Percentiles rank a stretch among this genome's conserved stretches.
These are phyloP conservation scores for Zygosaccharomyces pseudorouxii DNA, from an alignment of 805 yeast genomes.

Conservation along the genomic window DNA sequence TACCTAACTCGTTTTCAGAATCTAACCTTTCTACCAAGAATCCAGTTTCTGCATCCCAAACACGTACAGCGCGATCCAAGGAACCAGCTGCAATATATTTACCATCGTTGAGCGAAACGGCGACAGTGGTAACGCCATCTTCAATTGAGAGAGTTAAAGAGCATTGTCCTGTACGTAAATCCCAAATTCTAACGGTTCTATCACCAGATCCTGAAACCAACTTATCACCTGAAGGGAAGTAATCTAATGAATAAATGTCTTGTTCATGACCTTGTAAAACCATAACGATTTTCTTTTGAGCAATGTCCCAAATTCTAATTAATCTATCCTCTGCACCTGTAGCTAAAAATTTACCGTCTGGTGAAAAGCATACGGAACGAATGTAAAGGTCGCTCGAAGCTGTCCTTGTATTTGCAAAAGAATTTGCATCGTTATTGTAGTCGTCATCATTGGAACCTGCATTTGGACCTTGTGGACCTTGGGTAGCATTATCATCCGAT, in stretches of 20 bases:
- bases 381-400: constrained; percentile 78
- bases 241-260: constrained; percentile 93
- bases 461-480: constrained; percentile 8
- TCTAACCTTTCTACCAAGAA: constrained; percentile 88
- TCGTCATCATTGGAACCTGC: constrained; percentile 22
- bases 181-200: constrained; percentile 95
- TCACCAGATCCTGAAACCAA: constrained; percentile 96
- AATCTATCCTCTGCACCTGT: constrained; percentile 90
- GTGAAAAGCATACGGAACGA: constrained; percentile 92
- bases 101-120: constrained; percentile 88
- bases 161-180: constrained; percentile 80
- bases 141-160: constrained; percentile 84
- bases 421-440: constrained; percentile 31
- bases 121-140: constrained; percentile 97
- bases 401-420: constrained; percentile 47
- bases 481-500: constrained; percentile 65
- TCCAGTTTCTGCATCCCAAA: constrained; percentile 94
- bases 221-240: constrained; percentile 89
- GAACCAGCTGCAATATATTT: constrained; percentile 93
- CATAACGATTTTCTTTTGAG: constrained; percentile 77
- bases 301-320: constrained; percentile 93
- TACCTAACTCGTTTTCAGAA: constrained; percentile 79
- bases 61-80: constrained; percentile 89
- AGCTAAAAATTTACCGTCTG: constrained; percentile 89
- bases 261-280: constrained; percentile 93